phyloP scores from a whole-genome alignment of 768 basidiomycete genomes.

The Boletus sp. region DNA sequence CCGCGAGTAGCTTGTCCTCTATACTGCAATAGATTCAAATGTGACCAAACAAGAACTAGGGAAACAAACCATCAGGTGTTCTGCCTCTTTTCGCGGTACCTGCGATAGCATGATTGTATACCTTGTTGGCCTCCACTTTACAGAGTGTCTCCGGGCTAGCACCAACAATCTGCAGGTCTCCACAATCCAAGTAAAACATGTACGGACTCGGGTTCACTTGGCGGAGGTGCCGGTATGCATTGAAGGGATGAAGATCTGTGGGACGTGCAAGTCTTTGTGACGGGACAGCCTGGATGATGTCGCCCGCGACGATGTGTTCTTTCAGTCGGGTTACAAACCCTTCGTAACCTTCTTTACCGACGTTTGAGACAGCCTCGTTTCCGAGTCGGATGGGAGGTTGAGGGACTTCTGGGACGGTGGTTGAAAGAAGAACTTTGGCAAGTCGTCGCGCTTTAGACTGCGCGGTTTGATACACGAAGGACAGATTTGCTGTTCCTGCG shows the following conservation, averaged over 20 bases:
- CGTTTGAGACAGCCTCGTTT: constrained; percentile 75
- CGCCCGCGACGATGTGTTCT: constrained; percentile 91
- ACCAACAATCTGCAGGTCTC: constrained; percentile 92
- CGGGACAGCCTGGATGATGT: constrained; percentile 99
- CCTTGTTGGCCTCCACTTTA: constrained; percentile 88
- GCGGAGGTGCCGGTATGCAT: constrained; percentile 90
- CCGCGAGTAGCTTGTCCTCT: constrained; percentile 88
- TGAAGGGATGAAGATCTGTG: constrained; percentile 92
- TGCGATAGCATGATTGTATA: constrained; percentile 97
- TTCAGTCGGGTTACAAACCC: constrained; percentile 88
- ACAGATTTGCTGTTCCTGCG: constrained; percentile 62
- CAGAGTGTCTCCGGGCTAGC: constrained; percentile 98
- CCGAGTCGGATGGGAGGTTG: constrained; percentile 68
- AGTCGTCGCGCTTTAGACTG: constrained; percentile 78
- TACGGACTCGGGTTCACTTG: constrained; percentile 97
- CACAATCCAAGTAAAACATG: constrained; percentile 97
- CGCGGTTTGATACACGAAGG: constrained; percentile 87
- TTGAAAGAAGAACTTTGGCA: constrained; percentile 62
- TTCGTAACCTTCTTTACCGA: constrained; percentile 92
- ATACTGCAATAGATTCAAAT: constrained; percentile 9
- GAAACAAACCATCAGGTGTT: constrained; percentile 71
- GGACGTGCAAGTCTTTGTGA: constrained; percentile 87
- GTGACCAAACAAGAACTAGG: constrained; percentile 1
- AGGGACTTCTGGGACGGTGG: constrained; percentile 57
- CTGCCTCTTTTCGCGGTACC: constrained; percentile 90